Evolutionary conservation across 2,329 filamentous ascomycete species (phyloP), one percentile per base, ranked within the genome.

Genomic region (Stagonosporopsis vannaccii): DNA sequence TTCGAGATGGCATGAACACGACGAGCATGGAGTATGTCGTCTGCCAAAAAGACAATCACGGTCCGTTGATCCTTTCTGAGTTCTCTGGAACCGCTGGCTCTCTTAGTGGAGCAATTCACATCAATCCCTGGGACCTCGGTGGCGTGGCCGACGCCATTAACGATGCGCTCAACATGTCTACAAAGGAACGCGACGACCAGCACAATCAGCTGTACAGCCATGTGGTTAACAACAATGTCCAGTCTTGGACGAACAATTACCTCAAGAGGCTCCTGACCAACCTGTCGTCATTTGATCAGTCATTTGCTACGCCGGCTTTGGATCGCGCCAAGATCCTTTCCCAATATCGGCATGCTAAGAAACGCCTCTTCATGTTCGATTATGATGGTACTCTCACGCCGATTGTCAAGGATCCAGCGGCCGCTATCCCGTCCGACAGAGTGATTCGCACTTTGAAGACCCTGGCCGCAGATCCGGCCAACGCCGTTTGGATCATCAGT

Each of bases 401-500:
- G 0, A 98, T 99, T 67, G 95, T 98, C 51, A 89, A 90, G 66
- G 92, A 98, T 70, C 95, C 95, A 1, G 88, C 90, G 63, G 88
- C 92, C 5, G 95, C 95, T 3, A 88, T 97, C 35, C 95, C 95
- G 0, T 94, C 93, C 0, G 89, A 92, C 66, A 87, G 88, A 20
- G 86, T 97, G 20, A 88, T 96, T 44, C 85, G 88, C 26, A 93
- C 90, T 1, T 82, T 99, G 56, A 91, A 90, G 74, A 84, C 85
- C 11, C 82, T 99, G 37, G 90, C 93, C 0, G 83, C 89, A 0
- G 92, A 98, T 71, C 86, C 89, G 15, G 82, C 83, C 53, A 99
- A 98, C 69, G 84, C 87, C 1, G 92, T 99, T n/a, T 99, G 95
- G 95, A 96, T 99, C 73, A 97, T 99, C 70, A 96, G 91, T 49